Evolutionary conservation across 2,329 filamentous ascomycete species (phyloP).

Genomic region (Lachnellula subtilissima): DNA sequence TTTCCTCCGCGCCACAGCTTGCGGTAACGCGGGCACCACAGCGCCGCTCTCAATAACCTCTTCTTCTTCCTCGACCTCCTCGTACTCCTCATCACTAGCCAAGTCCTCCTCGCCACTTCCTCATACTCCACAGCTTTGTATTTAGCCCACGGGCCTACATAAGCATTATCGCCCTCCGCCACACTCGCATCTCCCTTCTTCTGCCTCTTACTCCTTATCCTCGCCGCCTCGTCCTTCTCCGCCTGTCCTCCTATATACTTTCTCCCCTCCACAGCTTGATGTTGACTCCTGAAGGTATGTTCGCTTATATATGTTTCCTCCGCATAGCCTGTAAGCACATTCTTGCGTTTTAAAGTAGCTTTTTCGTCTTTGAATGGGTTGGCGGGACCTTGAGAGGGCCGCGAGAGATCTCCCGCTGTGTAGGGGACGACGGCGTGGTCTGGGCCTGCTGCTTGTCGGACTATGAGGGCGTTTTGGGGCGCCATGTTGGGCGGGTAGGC

Average conservation of each 20-base stretch:
- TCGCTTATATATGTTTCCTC: slow-evolving; percentile 88
- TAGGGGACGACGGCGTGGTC: slow-evolving; percentile 60
- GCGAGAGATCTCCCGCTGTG: slow-evolving; percentile 67
- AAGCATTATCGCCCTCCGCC: slow-evolving; percentile 80
- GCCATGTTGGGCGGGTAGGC: slow-evolving; percentile 64
- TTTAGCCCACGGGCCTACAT: slow-evolving; percentile 91
- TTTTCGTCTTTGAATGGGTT: slow-evolving; percentile 70
- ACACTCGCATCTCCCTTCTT: slow-evolving; percentile 78
- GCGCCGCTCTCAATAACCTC: slow-evolving; percentile 62
- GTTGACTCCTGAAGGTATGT: slow-evolving; percentile 80
- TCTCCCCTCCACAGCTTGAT: slow-evolving; percentile 72
- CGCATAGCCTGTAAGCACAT: slow-evolving; percentile 78
- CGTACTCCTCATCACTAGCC: slow-evolving; percentile 73
- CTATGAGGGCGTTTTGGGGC: slow-evolving; percentile 58
- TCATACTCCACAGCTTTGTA: slow-evolving; percentile 72
- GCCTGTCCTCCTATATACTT: slow-evolving; percentile 51
- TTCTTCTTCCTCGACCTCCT: slow-evolving; percentile 65
- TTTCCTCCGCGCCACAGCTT: slow-evolving; percentile 51
- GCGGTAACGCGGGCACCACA: slow-evolving; percentile 51
- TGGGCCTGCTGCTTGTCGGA: slow-evolving; percentile 49
- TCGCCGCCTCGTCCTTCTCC: slow-evolving; percentile 66
- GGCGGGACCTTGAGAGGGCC: slow-evolving; percentile 60
- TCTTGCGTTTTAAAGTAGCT: slow-evolving; percentile 66
- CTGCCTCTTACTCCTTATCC: slow-evolving; percentile 70
- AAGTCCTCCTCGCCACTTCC: slow-evolving; percentile 68